Conservation (phyloP, 176 grass and related monocot species). For the Coix lacrymajobi region DNA sequence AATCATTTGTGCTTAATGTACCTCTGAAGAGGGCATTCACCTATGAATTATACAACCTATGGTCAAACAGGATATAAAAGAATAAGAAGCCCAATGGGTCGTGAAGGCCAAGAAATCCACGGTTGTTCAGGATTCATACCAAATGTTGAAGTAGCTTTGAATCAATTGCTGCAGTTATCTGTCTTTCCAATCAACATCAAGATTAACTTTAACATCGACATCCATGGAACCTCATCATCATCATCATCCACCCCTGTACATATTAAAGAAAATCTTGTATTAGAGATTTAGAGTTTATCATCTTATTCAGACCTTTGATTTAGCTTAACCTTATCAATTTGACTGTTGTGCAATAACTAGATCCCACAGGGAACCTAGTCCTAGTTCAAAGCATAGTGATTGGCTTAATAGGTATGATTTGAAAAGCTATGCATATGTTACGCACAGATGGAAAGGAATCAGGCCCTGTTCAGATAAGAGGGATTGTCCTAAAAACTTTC, state of each 20-base stretch:
- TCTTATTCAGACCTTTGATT: background rate
- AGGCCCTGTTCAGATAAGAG: background rate
- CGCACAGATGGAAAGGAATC: background rate
- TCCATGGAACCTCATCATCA: conserved; percentile 72
- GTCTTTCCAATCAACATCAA: conserved; percentile 68
- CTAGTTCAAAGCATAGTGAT: background rate
- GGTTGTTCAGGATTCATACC: conserved; percentile 37
- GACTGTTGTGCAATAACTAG: background rate
- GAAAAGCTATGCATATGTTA: background rate
- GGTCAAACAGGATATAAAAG: conserved; percentile 40
- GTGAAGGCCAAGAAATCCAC: background rate
- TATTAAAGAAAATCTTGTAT: conserved; percentile 7
- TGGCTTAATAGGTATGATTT: background rate
- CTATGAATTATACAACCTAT: conserved; percentile 41
- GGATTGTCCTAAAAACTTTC: background rate
- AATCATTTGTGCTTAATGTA: conserved; percentile 48
- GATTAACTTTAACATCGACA: conserved; percentile 47
- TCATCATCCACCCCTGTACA: conserved; percentile 48
- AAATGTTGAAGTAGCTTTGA: conserved; percentile 76
- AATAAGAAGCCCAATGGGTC: background rate
- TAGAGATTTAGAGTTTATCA: background rate
- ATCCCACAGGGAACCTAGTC: background rate
- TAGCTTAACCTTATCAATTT: background rate
- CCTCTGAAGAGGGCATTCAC: conserved; percentile 83
- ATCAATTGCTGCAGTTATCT: conserved; percentile 84